These are phyloP conservation scores for Aureobasidium subglaciale DNA, from an alignment of 2,329 filamentous ascomycete species.

Conservation along the genomic window DNA sequence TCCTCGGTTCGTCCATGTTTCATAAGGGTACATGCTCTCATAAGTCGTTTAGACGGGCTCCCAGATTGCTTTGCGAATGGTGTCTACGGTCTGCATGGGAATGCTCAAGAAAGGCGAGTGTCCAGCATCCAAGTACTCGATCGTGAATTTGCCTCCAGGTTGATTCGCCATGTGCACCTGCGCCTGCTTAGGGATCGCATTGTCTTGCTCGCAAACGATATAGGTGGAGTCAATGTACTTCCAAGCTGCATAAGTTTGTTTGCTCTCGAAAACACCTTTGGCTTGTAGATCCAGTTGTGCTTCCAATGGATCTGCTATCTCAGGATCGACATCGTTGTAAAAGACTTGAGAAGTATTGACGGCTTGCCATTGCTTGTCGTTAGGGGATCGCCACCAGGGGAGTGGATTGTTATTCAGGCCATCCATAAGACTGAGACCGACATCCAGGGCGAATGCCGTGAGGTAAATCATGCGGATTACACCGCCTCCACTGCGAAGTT, in stretches of 20 bases:
- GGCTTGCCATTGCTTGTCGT: slow-evolving; percentile 12
- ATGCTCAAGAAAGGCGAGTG: slow-evolving; percentile 25
- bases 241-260: slow-evolving; percentile 30
- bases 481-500: slow-evolving; percentile 20
- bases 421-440: slow-evolving; percentile 19
- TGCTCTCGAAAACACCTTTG: slow-evolving; percentile 20
- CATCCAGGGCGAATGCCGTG: slow-evolving; percentile 21
- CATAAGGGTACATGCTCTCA: too few species aligned
- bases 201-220: slow-evolving; percentile 35
- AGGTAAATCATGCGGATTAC: slow-evolving; percentile 24
- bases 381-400: slow-evolving; percentile 10
- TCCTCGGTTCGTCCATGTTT: too few species aligned
- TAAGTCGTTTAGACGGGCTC: slow-evolving; percentile 11
- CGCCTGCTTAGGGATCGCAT: slow-evolving; percentile 28
- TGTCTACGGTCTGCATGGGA: slow-evolving; percentile 21
- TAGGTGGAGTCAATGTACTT: slow-evolving; percentile 35
- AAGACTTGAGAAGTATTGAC: slow-evolving; percentile 22
- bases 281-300: slow-evolving; percentile 25
- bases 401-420: slow-evolving; percentile 16
- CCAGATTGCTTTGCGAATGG: slow-evolving; percentile 14
- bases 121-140: slow-evolving; percentile 21
- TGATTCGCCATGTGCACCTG: slow-evolving; percentile 33
- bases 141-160: slow-evolving; percentile 17
- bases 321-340: slow-evolving; percentile 31
- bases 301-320: slow-evolving; percentile 19